phyloP scores from a whole-genome alignment of 2,329 filamentous ascomycete species.

The Penicillium sp. region DNA sequence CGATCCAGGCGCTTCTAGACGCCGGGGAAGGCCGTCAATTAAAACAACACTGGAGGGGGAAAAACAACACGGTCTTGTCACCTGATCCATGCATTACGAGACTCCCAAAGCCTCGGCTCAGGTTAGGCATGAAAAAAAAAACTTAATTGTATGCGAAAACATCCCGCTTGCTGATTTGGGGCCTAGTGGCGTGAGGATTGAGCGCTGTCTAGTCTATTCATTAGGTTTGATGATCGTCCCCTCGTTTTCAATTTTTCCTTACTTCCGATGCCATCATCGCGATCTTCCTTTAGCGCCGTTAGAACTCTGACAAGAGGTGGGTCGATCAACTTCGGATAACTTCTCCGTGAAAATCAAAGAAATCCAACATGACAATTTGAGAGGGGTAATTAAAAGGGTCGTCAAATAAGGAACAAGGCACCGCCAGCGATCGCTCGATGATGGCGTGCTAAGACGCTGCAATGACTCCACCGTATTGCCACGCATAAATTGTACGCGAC shows the following conservation, averaged over 20 bases:
- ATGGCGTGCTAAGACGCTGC: not conserved
- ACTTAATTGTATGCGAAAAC: too few species aligned
- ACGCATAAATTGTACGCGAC: too few species aligned
- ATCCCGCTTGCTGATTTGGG: too few species aligned
- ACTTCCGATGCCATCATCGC: not conserved
- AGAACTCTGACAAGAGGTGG: not conserved
- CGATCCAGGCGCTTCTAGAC: constrained; percentile 1
- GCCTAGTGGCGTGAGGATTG: too few species aligned
- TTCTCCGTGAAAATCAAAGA: not conserved
- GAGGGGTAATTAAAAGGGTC: too few species aligned
- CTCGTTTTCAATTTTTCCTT: not conserved
- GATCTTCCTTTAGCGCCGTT: not conserved
- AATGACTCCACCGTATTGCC: not conserved
- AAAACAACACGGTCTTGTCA: not conserved
- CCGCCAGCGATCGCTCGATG: not conserved
- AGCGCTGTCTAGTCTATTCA: too few species aligned
- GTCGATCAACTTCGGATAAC: not conserved
- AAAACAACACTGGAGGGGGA: not conserved
- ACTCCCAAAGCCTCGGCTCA: not conserved
- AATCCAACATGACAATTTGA: too few species aligned
- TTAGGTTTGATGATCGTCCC: not conserved
- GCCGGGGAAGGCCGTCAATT: not conserved
- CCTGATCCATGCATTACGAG: not conserved
- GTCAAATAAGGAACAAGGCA: not conserved
- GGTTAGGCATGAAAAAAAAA: not conserved